Percentiles rank a stretch among this genome's conserved stretches.
These are phyloP conservation scores for Juncus effusus DNA, from an alignment of 176 grass and related monocot species.

Conservation along the genomic window DNA sequence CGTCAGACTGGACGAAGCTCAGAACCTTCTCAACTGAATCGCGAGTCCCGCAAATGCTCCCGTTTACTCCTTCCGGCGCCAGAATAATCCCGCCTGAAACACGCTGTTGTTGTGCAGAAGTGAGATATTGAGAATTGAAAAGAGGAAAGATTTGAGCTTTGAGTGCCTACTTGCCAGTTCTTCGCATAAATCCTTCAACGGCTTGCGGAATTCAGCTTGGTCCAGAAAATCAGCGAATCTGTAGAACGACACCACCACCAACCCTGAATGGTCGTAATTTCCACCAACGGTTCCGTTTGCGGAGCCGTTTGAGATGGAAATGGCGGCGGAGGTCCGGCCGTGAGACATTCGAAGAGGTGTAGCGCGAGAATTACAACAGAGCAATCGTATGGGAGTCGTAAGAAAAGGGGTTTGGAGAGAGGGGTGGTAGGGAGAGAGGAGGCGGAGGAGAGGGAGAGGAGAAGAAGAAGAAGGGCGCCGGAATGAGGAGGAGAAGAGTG, in stretches of 20 bases:
- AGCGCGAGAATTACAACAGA: conserved; percentile 2
- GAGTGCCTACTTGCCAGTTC: conserved; percentile 44
- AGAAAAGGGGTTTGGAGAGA: neutral
- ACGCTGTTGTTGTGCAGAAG: conserved; percentile 39
- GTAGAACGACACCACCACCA: conserved; percentile 87
- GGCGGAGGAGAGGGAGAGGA: conserved; percentile 10
- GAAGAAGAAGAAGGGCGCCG: too few species aligned
- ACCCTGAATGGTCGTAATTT: conserved; percentile 5
- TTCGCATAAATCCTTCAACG: conserved; percentile 83
- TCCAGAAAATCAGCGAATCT: conserved; percentile 72
- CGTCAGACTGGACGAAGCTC: conserved; percentile 69
- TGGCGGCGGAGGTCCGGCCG: conserved; percentile 30
- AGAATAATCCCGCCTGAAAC: conserved; percentile 99
- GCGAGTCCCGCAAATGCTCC: conserved; percentile 72
- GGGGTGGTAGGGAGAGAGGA: neutral
- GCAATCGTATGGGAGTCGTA: conserved; percentile 26
- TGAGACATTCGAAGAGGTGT: neutral
- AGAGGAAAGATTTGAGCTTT: neutral
- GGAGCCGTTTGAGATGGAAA: neutral
- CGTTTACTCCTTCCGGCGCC: conserved; percentile 91
- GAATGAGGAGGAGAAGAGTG: neutral
- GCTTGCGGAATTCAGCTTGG: conserved; percentile 50
- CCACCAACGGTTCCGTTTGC: neutral
- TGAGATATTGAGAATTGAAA: neutral
- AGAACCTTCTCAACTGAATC: conserved; percentile 70